Percentiles rank a stretch among this genome's conserved stretches.
Evolutionary conservation across 306 rosid species (phyloP).

Genomic region (Dalbergia cochinchinensis): DNA sequence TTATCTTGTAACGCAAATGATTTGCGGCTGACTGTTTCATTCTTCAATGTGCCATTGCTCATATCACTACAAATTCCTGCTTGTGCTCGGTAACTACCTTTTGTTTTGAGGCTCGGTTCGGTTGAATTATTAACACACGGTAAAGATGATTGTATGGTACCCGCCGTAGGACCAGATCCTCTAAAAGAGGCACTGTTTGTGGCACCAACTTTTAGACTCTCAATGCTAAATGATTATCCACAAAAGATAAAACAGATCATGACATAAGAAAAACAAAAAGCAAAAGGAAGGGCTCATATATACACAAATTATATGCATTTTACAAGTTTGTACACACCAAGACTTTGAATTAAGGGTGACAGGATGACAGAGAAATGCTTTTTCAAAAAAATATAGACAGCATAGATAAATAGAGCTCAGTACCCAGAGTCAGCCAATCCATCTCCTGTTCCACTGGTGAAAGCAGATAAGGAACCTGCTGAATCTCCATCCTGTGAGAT

Average conservation of each 20-base stretch:
- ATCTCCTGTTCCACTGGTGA: conserved; percentile 49
- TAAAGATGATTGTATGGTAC: conserved; percentile 52
- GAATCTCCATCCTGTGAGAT: conserved; percentile 48
- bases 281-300: conserved; percentile 11
- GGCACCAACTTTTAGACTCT: conserved; percentile 47
- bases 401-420: conserved; percentile 34
- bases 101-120: conserved; percentile 57
- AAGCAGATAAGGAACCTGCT: conserved; percentile 55
- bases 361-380: background rate
- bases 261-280: conserved; percentile 6
- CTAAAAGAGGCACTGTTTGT: conserved; percentile 49
- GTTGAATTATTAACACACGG: conserved; percentile 54
- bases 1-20: conserved; percentile 96
- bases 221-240: conserved; percentile 59
- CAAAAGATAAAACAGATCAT: conserved; percentile 31
- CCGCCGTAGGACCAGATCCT: conserved; percentile 53
- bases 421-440: conserved; percentile 62
- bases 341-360: conserved; percentile 21
- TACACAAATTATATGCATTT: conserved; percentile 32
- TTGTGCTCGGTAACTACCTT: conserved; percentile 48
- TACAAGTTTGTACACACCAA: conserved; percentile 29
- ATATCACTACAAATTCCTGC: conserved; percentile 53
- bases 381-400: conserved; percentile 32
- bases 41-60: conserved; percentile 54
- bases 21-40: conserved; percentile 74